Conservation (phyloP, 306 rosid genomes). For the Quercus bicolor region DNA sequence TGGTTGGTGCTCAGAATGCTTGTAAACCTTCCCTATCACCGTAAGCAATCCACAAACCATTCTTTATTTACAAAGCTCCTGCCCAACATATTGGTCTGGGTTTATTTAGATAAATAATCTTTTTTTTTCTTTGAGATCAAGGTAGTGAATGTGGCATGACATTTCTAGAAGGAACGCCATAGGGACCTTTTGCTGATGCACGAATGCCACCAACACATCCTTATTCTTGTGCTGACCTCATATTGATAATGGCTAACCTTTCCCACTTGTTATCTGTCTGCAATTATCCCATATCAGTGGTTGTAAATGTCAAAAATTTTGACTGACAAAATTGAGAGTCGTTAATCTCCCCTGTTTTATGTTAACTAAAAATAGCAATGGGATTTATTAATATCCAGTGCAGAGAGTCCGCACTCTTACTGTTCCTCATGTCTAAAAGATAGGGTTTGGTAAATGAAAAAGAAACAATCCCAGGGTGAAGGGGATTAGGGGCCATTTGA, state of each 20-base stretch:
- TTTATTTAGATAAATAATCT: not conserved
- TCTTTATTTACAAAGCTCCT: not conserved
- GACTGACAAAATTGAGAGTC: not conserved
- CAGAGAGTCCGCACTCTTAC: not conserved
- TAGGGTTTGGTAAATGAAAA: not conserved
- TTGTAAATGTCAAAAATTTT: not conserved
- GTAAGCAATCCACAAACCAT: not conserved
- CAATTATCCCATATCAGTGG: not conserved
- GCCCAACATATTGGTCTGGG: not conserved
- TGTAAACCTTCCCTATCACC: not conserved
- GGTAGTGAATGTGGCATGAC: not conserved
- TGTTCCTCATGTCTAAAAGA: not conserved
- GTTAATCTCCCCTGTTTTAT: not conserved
- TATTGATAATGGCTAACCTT: not conserved
- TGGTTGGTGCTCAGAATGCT: not conserved
- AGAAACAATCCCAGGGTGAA: not conserved
- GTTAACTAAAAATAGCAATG: not conserved
- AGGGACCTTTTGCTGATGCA: not conserved
- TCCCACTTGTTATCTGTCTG: not conserved
- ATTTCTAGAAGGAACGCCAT: not conserved
- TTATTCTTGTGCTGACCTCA: not conserved
- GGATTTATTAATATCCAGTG: constrained; percentile 2
- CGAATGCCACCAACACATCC: not conserved
- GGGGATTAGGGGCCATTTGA: too few species aligned
- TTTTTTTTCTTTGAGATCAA: not conserved